Percentiles rank a stretch among this genome's conserved stretches.
Evolutionary conservation across 352 stramenopile species (phyloP).

Genomic region (Phytophthora syringae): DNA sequence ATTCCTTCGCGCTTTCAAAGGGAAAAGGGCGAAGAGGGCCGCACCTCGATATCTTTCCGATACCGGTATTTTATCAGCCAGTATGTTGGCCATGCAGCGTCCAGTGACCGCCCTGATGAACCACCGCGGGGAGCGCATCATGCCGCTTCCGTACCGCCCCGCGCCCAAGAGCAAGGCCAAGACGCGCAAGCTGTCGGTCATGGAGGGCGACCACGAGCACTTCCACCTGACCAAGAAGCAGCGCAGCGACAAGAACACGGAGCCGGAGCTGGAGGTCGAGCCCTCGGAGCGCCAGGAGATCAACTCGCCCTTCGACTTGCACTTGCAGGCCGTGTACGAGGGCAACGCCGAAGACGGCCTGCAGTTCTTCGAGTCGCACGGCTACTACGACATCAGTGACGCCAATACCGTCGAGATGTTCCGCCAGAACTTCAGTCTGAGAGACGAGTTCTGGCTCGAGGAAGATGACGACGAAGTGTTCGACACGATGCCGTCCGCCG

Average conservation of each 20-base stretch:
- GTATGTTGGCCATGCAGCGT: slow-evolving; percentile 33
- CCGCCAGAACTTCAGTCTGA: slow-evolving; percentile 70
- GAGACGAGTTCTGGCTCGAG: slow-evolving; percentile 68
- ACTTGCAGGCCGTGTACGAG: slow-evolving; percentile 71
- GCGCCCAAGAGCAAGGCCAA: slow-evolving; percentile 30
- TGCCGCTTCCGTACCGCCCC: slow-evolving; percentile 29
- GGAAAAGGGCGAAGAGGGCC: slow-evolving; percentile 40
- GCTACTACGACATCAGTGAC: slow-evolving; percentile 85
- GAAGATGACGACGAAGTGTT: slow-evolving; percentile 27
- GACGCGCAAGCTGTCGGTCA: slow-evolving; percentile 47
- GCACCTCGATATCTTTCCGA: slow-evolving; percentile 5
- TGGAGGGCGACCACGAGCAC: slow-evolving; percentile 37
- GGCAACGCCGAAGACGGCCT: slow-evolving; percentile 63
- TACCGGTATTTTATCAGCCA: too few relatives aligned
- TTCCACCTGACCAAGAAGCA: slow-evolving; percentile 45
- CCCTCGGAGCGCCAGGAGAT: slow-evolving; percentile 12
- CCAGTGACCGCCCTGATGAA: slow-evolving; percentile 34
- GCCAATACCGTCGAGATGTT: slow-evolving; percentile 87
- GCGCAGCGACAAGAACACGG: slow-evolving; percentile 34
- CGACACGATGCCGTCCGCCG: slow-evolving; percentile 30
- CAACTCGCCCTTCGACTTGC: slow-evolving; percentile 64
- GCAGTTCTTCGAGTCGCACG: slow-evolving; percentile 81
- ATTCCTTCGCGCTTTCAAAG: slow-evolving; percentile 41
- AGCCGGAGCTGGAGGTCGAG: slow-evolving; percentile 24
- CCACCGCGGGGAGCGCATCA: slow-evolving; percentile 48